phyloP scores from a whole-genome alignment of 805 yeast genomes.

The Candida palmyrensis region DNA sequence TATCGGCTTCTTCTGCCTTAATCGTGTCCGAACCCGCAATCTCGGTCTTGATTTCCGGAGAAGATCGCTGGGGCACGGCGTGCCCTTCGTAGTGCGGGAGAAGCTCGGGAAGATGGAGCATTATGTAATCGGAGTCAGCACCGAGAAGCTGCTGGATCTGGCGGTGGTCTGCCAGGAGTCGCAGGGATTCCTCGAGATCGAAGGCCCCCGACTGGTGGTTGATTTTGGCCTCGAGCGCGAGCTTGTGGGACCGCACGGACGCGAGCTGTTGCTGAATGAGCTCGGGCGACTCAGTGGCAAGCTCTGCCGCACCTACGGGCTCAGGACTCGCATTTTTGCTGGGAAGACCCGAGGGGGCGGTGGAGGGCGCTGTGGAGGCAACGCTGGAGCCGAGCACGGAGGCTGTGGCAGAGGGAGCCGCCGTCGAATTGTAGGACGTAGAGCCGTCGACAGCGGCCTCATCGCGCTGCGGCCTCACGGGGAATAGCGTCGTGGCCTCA shows the following conservation, averaged over 20 bases:
- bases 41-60: conserved; percentile 3
- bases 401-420: not conserved
- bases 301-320: not conserved
- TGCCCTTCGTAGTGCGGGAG: conserved; percentile 31
- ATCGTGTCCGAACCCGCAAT: too few species aligned
- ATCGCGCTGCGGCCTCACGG: conserved; percentile 62
- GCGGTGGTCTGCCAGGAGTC: conserved; percentile 26
- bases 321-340: not conserved
- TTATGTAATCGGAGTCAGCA: conserved; percentile 19
- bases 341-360: conserved; percentile 2
- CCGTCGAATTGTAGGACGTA: conserved; percentile 1
- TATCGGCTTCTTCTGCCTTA: not conserved
- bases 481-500: conserved; percentile 56
- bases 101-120: conserved; percentile 47
- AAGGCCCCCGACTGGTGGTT: conserved; percentile 22
- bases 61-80: conserved; percentile 2
- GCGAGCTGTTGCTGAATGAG: not conserved
- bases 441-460: conserved; percentile 27
- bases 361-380: conserved; percentile 4
- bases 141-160: conserved; percentile 17
- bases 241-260: not conserved
- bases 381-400: conserved; percentile 2
- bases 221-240: conserved; percentile 22
- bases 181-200: conserved; percentile 25
- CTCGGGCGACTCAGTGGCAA: not conserved